Conservation (phyloP, 257 asterid genomes). For the Pogostemon cablin region DNA sequence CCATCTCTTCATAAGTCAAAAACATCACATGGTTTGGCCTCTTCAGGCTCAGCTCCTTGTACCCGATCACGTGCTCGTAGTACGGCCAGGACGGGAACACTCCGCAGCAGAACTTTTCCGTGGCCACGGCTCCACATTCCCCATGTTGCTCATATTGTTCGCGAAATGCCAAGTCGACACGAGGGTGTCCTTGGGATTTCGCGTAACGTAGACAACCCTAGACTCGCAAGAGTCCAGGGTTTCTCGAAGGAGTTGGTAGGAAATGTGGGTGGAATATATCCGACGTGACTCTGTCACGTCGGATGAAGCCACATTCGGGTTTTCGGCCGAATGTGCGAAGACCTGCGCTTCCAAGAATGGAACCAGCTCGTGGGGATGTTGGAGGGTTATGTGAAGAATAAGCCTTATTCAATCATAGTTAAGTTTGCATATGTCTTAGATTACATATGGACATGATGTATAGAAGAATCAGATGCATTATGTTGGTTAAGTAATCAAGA, state of each 20-base stretch:
- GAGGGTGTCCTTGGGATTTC: conserved; percentile 51
- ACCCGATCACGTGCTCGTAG: conserved; percentile 51
- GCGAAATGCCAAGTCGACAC: conserved; percentile 48
- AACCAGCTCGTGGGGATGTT: conserved; percentile 34
- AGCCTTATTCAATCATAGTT: too few species aligned
- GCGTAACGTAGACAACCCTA: conserved; percentile 32
- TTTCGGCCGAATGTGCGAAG: neutral
- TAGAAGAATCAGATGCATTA: too few species aligned
- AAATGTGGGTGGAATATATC: conserved; percentile 32
- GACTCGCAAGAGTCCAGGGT: conserved; percentile 26
- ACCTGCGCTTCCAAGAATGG: conserved; percentile 35
- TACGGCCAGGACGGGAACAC: conserved; percentile 43
- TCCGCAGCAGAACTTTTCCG: conserved; percentile 37
- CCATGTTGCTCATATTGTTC: conserved; percentile 29
- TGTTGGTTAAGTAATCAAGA: too few species aligned
- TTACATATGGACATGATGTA: too few species aligned
- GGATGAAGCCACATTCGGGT: neutral
- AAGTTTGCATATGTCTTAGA: too few species aligned
- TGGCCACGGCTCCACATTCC: conserved; percentile 26
- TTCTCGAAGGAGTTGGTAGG: conserved; percentile 27
- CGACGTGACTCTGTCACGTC: neutral
- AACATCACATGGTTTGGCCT: conserved; percentile 34
- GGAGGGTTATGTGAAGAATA: too few species aligned
- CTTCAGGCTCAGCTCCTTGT: conserved; percentile 32
- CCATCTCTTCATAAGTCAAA: conserved; percentile 41